Evolutionary conservation across 148 eudicot genomes (phyloP).

Genomic region (Oxyria digyna): DNA sequence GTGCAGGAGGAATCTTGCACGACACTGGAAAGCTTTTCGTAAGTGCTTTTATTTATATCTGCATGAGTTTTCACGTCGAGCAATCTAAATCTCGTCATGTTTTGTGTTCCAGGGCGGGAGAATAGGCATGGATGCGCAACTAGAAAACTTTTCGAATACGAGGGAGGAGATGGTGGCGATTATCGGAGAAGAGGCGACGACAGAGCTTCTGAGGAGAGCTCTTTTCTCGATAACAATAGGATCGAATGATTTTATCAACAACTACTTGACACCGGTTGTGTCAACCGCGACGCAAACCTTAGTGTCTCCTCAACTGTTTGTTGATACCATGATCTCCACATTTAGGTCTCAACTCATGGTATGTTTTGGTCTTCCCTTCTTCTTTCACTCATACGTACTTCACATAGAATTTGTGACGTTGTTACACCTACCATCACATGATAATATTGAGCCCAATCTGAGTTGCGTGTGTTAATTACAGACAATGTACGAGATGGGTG

Average conservation of each 20-base stretch:
- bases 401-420: too few relatives aligned
- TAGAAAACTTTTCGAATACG: conserved; percentile 80
- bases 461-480: conserved; percentile 9
- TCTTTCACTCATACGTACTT: too few relatives aligned
- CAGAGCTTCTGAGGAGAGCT: conserved; percentile 29
- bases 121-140: conserved; percentile 64
- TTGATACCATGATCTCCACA: conserved; percentile 39
- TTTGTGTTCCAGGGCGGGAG: conserved; percentile 40
- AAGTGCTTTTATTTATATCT: conserved; percentile 12
- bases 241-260: conserved; percentile 90
- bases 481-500: conserved; percentile 76
- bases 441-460: background rate
- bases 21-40: conserved; percentile 59
- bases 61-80: too few relatives aligned
- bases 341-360: conserved; percentile 60
- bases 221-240: conserved; percentile 68
- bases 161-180: conserved; percentile 44
- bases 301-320: conserved; percentile 45
- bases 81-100: too few relatives aligned
- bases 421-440: too few relatives aligned
- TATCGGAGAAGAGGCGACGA: conserved; percentile 42
- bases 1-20: conserved; percentile 83
- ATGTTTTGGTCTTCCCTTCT: too few relatives aligned
- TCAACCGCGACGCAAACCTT: conserved; percentile 29
- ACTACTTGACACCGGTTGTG: conserved; percentile 55